Conservation (phyloP, 2,329 filamentous ascomycete species). For the Trichoderma sp. region DNA sequence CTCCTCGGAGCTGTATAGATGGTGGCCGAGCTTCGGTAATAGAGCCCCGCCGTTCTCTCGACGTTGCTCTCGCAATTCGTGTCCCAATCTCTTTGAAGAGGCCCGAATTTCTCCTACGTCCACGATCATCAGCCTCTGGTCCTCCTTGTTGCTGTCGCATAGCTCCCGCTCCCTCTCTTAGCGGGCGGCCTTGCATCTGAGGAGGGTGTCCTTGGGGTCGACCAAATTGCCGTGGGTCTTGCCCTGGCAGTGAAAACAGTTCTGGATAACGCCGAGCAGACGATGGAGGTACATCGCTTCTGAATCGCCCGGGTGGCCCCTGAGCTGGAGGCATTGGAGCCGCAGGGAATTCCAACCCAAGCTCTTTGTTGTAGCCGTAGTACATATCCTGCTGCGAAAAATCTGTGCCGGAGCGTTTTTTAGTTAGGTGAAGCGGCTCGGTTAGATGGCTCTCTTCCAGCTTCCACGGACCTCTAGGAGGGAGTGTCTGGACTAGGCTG, state of each 20-base stretch:
- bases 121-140: slow-evolving; percentile 34
- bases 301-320: slow-evolving; percentile 26
- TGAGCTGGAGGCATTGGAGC: slow-evolving; percentile 20
- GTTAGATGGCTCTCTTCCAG: slow-evolving; percentile 53
- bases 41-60: slow-evolving; percentile 32
- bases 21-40: slow-evolving; percentile 24
- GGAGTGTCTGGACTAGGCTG: slow-evolving; percentile 41
- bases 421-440: slow-evolving; percentile 44
- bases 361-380: slow-evolving; percentile 52
- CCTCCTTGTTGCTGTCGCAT: neutral
- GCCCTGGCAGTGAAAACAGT: slow-evolving; percentile 37
- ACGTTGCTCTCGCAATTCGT: slow-evolving; percentile 37
- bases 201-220: slow-evolving; percentile 22
- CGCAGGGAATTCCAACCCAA: slow-evolving; percentile 32
- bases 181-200: slow-evolving; percentile 12
- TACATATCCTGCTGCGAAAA: slow-evolving; percentile 31
- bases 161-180: slow-evolving; percentile 34
- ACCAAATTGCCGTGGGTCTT: slow-evolving; percentile 14
- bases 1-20: slow-evolving; percentile 29
- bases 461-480: slow-evolving; percentile 49
- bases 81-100: slow-evolving; percentile 53
- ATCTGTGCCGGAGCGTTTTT: slow-evolving; percentile 34
- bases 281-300: slow-evolving; percentile 46
- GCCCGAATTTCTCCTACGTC: slow-evolving; percentile 39
- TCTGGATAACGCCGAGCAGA: slow-evolving; percentile 49